Evolutionary conservation across 257 asterid genomes (phyloP), one percentile per base, ranked within the genome.

Genomic region (Cynanchum wilfordii): DNA sequence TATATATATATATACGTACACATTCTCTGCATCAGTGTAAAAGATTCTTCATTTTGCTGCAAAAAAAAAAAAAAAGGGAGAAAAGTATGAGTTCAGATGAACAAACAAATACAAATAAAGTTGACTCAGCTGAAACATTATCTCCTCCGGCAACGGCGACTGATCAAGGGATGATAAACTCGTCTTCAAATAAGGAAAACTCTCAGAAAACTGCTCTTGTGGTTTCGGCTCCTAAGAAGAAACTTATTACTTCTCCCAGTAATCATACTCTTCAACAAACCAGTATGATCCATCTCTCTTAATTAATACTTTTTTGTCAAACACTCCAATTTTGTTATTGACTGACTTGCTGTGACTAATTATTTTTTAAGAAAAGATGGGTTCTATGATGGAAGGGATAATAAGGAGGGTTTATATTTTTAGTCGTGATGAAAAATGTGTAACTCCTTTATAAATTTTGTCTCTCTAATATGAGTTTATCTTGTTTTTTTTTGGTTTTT

Each of bases 21-120:
- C 50, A 19, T 15, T 69, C 22, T 45, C 10, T 24, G 12, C 51
- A 69, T 63, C 29, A 13, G 9, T 63, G n/a, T 71, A 65, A 55
- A 52, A 16, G n/a, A 19, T 51, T 30, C 15, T 15, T 54, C 7
- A 42, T 10, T 40, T 30, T 22, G 17, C n/a, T 17, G 13, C 24
- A 56, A 20, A n/a, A n/a, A 27, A 12, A 59, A 40, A 40, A 40
- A 40, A 40, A 42, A 7, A 36, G 40, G 5, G 5, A 36, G 5
- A 2, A 10, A 12, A 3, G 38, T 19, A 81, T 78, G 85, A 76
- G 64, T 57, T 42, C 47, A 42, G 79, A 75, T 75, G 77, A 74
- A 50, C 68, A 81, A 56, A 17, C 79, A 27, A 70, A 16, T 15
- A 22, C 10, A 13, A 69, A 54, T 15, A 42, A 42, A 42, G 56